These are phyloP conservation scores for Candida oleophila DNA, from an alignment of 805 yeast species.

Conservation along the genomic window DNA sequence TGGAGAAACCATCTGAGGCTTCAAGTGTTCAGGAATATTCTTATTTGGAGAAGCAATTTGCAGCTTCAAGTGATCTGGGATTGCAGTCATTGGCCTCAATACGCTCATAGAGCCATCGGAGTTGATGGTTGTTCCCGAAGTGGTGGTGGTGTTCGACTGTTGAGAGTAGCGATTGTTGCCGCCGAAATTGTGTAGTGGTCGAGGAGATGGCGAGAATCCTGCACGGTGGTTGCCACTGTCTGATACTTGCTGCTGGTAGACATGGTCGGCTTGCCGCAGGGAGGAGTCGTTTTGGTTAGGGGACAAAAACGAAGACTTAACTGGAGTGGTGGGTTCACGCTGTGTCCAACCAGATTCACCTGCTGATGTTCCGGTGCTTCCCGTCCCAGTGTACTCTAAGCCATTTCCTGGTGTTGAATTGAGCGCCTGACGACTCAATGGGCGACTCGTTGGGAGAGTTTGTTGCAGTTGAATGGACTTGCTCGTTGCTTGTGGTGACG, in stretches of 20 bases:
- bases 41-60: background rate
- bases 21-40: background rate
- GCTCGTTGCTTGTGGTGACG: background rate
- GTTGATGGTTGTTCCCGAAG: background rate
- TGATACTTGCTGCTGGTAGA: background rate
- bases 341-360: background rate
- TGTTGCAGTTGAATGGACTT: background rate
- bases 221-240: background rate
- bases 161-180: background rate
- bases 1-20: background rate
- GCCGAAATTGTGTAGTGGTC: background rate
- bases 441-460: background rate
- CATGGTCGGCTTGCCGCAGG: background rate
- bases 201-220: conserved; percentile 2
- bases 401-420: background rate
- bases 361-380: conserved; percentile 1
- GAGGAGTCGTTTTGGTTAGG: background rate
- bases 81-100: background rate
- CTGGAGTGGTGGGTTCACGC: conserved; percentile 2
- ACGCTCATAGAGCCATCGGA: background rate
- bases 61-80: background rate
- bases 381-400: conserved; percentile 4
- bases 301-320: background rate
- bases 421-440: too few relatives aligned
- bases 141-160: conserved; percentile 1